Percentiles rank a stretch among this genome's conserved stretches.
phyloP scores from a whole-genome alignment of 495 filamentous ascomycete genomes.

The Monascus purpureus region DNA sequence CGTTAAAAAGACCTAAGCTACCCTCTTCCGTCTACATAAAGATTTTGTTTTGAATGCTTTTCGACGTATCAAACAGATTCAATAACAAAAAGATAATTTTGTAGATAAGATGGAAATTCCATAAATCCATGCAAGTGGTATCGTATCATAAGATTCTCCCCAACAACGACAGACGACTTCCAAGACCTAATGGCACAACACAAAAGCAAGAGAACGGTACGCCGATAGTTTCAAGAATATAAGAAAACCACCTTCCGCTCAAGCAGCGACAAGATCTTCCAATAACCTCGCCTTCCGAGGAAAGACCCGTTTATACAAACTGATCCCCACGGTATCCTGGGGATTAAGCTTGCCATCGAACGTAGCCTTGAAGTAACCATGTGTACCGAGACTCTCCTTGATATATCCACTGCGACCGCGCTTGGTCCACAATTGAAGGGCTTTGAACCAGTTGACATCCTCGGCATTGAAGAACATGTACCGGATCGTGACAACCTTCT shows the following conservation, averaged over 20 bases:
- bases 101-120: no score
- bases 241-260: no score
- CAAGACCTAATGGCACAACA: no score
- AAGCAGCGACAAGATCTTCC: constrained; percentile 19
- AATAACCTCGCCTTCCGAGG: constrained; percentile 52
- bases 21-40: no score
- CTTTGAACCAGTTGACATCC: constrained; percentile 94
- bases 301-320: constrained; percentile 88
- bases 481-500: constrained; percentile 84
- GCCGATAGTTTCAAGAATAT: no score
- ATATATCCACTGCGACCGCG: constrained; percentile 76
- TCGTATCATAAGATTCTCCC: no score
- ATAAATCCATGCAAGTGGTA: constrained; percentile 2
- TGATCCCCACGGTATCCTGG: constrained; percentile 82
- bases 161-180: no score
- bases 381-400: constrained; percentile 88
- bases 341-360: constrained; percentile 95
- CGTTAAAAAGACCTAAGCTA: no score
- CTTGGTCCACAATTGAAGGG: constrained; percentile 85
- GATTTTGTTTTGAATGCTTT: no score
- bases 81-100: no score
- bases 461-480: constrained; percentile 99
- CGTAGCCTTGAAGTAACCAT: constrained; percentile 97
- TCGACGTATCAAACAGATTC: no score
- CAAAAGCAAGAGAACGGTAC: no score